Conservation (phyloP, 352 stramenopile species). For the Phytopythium delawarense region DNA sequence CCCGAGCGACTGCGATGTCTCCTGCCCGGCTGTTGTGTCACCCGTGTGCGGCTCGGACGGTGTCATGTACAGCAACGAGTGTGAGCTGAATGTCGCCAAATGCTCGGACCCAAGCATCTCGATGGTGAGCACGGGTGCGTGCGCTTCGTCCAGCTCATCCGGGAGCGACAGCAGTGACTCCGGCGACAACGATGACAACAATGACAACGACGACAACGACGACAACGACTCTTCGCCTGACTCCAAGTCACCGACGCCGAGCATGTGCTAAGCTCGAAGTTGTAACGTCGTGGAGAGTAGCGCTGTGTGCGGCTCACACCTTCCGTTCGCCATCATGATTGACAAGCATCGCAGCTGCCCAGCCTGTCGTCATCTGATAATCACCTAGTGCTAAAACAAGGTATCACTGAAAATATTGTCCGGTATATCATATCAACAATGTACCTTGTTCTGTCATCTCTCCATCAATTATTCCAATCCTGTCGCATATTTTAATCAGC, state of each 20-base stretch:
- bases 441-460: background rate
- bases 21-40: constrained; percentile 14
- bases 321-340: background rate
- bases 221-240: background rate
- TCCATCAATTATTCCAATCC: background rate
- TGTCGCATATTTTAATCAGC: background rate
- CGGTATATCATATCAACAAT: background rate
- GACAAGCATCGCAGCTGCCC: background rate
- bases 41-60: constrained; percentile 41
- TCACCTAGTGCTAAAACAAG: background rate
- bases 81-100: constrained; percentile 17
- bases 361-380: background rate
- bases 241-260: background rate
- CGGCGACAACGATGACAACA: background rate
- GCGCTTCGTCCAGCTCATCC: constrained; percentile 1
- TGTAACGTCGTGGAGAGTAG: no score
- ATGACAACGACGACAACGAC: background rate
- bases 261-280: background rate
- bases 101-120: constrained; percentile 19
- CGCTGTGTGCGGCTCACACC: no score
- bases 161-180: background rate
- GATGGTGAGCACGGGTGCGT: constrained; percentile 16
- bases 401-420: background rate
- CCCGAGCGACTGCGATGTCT: constrained; percentile 12
- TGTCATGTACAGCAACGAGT: constrained; percentile 41